A percentile compares a stretch with the other conserved stretches of the same genome.
Evolutionary conservation across 257 asterid genomes (phyloP).

Genomic region (Fraxinus pennsylvanica): DNA sequence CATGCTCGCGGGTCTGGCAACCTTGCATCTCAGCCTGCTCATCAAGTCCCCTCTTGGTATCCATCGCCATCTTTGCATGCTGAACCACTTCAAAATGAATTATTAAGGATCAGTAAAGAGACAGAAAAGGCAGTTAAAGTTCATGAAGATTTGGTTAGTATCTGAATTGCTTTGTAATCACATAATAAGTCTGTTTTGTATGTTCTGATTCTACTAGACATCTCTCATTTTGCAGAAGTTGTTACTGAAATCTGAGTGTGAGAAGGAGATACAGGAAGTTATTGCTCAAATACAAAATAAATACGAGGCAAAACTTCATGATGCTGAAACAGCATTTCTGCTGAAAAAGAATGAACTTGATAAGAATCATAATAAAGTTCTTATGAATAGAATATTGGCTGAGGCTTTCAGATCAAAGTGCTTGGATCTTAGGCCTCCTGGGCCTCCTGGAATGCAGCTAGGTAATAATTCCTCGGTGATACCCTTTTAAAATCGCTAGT

Average conservation of each 20-base stretch:
- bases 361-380: slow-evolving; percentile 38
- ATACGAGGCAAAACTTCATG: slow-evolving; percentile 50
- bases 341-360: slow-evolving; percentile 40
- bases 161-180: slow-evolving; percentile 22
- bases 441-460: slow-evolving; percentile 45
- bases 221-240: slow-evolving; percentile 43
- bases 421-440: slow-evolving; percentile 48
- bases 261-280: slow-evolving; percentile 59
- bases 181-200: background rate
- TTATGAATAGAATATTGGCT: slow-evolving; percentile 56
- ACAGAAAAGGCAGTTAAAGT: slow-evolving; percentile 31
- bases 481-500: background rate
- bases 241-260: slow-evolving; percentile 49
- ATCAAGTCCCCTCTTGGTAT: slow-evolving; percentile 21
- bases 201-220: slow-evolving; percentile 7
- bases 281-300: slow-evolving; percentile 44
- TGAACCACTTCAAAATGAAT: slow-evolving; percentile 44
- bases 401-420: slow-evolving; percentile 48
- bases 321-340: slow-evolving; percentile 41
- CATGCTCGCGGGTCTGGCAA: slow-evolving; percentile 25
- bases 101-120: slow-evolving; percentile 37
- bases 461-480: slow-evolving; percentile 42
- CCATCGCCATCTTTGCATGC: slow-evolving; percentile 14
- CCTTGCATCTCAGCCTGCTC: slow-evolving; percentile 9
- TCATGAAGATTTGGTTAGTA: slow-evolving; percentile 48